Base-by-base conservation (phyloP, 495 filamentous ascomycete species). In the Xylaria cubensis region DNA sequence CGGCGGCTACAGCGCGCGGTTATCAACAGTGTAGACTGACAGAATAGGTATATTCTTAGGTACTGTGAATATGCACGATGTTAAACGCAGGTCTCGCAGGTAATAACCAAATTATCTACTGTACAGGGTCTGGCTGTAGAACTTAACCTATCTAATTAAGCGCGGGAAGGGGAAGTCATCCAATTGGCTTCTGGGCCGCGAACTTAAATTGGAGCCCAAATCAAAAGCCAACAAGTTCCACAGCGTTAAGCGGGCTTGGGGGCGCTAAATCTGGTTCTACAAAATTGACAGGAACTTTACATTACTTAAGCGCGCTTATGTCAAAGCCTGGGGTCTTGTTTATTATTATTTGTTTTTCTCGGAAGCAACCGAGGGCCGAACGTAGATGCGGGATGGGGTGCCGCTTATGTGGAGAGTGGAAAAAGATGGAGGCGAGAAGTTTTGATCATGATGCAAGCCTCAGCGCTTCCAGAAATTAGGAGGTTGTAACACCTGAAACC, bases 401-500 rank as follows among this genome's bases (percentile, higher is more conserved):
- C 17, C 55, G 55, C 55, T 59, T 36, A 29, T 42, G 51, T 55
- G 51, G 51, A 55, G 15, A 29, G 24, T 64, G n/a, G 13, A 48
- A 29, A 48, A 64, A 48, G 42, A 64, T 64, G 62, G 62, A 64
- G 62, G 62, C 62, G 62, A 26, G 62, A 48, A 29, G 5, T 39
- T 61, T 19, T 0, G 12, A 58, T 21, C 50, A 58, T 34, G 29
- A 64, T 42, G 39, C 62, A 64, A 64, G 39, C 46, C 62, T 42
- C 34, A 51, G 70, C 70, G 70, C 70, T 72, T 72, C 70, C 39
- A 72, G 70, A 72, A 67, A 67, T 72, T 66, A 53, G 29, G 7
- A 62, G 44, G 50, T n/a, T 29, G 50, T 42, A 19, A 15, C 42
- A 70, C 67, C 67, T 70, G 55, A 70, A 70, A 70, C 67, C 67